Conservation (phyloP, 306 rosid genomes). For the Cucumis melo region DNA sequence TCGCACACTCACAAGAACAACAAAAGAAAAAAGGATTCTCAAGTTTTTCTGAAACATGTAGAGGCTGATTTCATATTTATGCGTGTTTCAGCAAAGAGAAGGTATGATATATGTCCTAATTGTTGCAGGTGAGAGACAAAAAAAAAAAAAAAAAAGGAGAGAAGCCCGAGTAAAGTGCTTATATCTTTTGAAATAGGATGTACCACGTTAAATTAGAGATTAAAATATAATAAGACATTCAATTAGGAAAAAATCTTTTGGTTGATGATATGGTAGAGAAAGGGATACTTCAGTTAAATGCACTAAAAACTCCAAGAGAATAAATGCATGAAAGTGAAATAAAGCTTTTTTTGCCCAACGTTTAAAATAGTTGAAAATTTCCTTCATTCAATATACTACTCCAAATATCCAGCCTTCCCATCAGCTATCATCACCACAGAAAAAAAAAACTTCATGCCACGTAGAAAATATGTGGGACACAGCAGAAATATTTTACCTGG, state of each 20-base stretch:
- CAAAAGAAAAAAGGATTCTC: no score
- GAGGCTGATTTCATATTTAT: not conserved
- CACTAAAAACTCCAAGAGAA: not conserved
- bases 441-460: conserved; percentile 1
- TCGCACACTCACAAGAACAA: no score
- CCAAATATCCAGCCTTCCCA: not conserved
- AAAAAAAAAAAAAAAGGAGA: not conserved
- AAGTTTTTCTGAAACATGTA: no score
- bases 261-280: not conserved
- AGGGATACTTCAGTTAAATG: not conserved
- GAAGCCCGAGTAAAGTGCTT: not conserved
- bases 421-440: not conserved
- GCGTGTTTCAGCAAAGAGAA: not conserved
- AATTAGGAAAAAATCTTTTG: not conserved
- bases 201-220: not conserved
- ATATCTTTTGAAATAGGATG: not conserved
- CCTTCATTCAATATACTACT: not conserved
- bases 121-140: not conserved
- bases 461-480: not conserved
- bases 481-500: conserved; percentile 41
- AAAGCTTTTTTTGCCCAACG: not conserved
- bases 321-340: not conserved
- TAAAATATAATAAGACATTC: not conserved
- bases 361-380: not conserved
- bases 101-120: not conserved